Base-by-base conservation (phyloP, 2,329 filamentous ascomycete species). In the Chaetothyriales sp. region DNA sequence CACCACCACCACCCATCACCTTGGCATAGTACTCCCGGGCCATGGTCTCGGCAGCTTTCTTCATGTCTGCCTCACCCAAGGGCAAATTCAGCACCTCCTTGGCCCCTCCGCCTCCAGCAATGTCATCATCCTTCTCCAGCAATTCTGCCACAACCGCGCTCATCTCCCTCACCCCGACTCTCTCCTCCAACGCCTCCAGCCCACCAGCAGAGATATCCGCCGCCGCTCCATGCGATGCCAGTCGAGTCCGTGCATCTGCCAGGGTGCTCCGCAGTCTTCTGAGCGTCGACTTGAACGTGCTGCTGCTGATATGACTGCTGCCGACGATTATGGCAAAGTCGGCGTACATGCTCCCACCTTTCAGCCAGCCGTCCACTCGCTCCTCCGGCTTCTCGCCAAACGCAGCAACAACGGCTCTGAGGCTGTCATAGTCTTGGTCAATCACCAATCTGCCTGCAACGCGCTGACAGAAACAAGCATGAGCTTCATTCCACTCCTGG, bases 401-500 rank as follows among this genome's bases (percentile, higher is more conserved):
- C 53, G 81, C 80, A 18, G 74, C 72, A 39, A 96, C 75, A 42
- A 95, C 72, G 28, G 75, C 71, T 43, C 78, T 76, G 1, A 96
- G 71, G 1, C 75, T 75, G 18, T 77, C 74, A 61, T 86, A 90
- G 64, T 95, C 83, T 44, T 83, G 81, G 62, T 86, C 84, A 54
- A 98, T 84, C 55, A 98, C 77, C 9, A 86, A 80, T 25, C 76
- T 74, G 0, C 92, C 92, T 0, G 86, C 92, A 26, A 96, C 88
- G 57, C 83, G 77, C 55, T 79, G 79, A 53, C 84, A 78, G 49
- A 98, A 82, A 1, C 90, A 86, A 25, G 80, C 77, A 67, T 96
- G 92, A 0, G 92, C 92, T 63, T 92, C 86, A 26, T 79, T 74
- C 66, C 81, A 84, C 43, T 85, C 80, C 42, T 78, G 76, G 1